These are phyloP conservation scores for Gossypium lobatum DNA, from an alignment of 441 rosid genomes.

Conservation along the genomic window DNA sequence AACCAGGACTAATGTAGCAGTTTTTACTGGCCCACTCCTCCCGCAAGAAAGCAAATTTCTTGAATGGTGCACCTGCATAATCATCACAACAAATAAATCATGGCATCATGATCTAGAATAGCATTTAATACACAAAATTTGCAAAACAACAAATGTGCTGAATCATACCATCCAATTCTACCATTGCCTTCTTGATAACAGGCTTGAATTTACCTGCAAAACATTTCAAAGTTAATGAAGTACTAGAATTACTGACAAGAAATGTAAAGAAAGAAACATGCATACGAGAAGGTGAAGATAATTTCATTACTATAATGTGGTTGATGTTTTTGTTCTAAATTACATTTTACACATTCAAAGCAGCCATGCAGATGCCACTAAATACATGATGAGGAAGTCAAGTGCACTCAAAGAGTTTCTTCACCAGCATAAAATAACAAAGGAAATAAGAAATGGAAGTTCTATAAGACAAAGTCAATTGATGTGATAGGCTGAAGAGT, in stretches of 20 bases:
- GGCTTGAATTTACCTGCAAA: constrained; percentile 85
- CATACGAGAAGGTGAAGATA: not conserved
- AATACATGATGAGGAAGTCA: not conserved
- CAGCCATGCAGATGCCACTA: not conserved
- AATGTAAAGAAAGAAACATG: not conserved
- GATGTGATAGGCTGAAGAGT: not conserved
- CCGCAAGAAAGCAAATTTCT: constrained; percentile 64
- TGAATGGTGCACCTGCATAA: constrained; percentile 81
- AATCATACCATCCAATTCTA: constrained; percentile 80
- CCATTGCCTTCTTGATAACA: constrained; percentile 99
- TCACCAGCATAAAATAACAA: not conserved
- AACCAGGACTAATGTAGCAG: constrained; percentile 90
- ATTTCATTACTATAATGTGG: not conserved
- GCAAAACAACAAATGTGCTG: not conserved
- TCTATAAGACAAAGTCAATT: not conserved
- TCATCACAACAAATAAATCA: not conserved
- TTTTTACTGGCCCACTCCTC: constrained; percentile 88
- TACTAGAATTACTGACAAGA: not conserved
- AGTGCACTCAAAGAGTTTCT: not conserved
- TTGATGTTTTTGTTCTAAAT: not conserved
- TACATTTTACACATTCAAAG: not conserved
- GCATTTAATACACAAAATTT: not conserved
- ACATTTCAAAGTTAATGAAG: not conserved
- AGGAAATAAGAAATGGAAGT: not conserved
- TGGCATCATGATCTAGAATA: not conserved